Base-by-base conservation (phyloP, 257 asterid genomes). In the Capsicum baccatum region DNA sequence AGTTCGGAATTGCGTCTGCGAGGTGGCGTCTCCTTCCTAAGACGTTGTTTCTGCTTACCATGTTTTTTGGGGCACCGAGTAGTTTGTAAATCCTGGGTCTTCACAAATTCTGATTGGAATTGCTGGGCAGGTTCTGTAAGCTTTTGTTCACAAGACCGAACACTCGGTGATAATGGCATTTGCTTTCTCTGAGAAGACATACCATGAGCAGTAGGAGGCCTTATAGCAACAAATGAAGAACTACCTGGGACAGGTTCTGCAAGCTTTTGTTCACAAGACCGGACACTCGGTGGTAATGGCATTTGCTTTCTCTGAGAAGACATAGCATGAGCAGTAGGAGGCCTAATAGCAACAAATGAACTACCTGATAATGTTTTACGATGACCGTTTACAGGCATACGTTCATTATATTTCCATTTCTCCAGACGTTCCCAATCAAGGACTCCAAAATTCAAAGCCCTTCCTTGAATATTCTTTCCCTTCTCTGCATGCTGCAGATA, bases 371-470 rank as follows among this genome's bases (percentile, higher is more conserved):
- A 83, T 19, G 89, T 81, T 86, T 91, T 95, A 83, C 79, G 87
- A 80, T 86, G 88, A 84, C 70, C 73, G 82, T 85, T 92, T 44
- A 83, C 76, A 56, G 97, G 96, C 93, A 94, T 89, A 52, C 89
- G 96, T 47, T 96, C 98, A 3, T 85, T 91, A 80, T 93, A 91
- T 90, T 92, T 94, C 97, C 98, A 97, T 83, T 92, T 94, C 84
- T 95, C 99, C 85, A 97, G 88, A 58, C 90, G 90, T 86, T 90
- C 91, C 97, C 98, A 97, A 82, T 95, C 99, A 58, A 97, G 97
- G 87, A 97, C 99, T 79, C 99, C 99, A 64, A 95, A 92, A 89
- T 91, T 97, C 67, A 97, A 90, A 55, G 98, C 99, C 89, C 91
- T 93, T 57, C 87, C 99, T 84, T 94, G 98, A 83, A 91, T 55